Evolutionary conservation across 2,329 filamentous ascomycete species (phyloP), one percentile per base, ranked within the genome.

Genomic region (Scolecobasidium constrictum): DNA sequence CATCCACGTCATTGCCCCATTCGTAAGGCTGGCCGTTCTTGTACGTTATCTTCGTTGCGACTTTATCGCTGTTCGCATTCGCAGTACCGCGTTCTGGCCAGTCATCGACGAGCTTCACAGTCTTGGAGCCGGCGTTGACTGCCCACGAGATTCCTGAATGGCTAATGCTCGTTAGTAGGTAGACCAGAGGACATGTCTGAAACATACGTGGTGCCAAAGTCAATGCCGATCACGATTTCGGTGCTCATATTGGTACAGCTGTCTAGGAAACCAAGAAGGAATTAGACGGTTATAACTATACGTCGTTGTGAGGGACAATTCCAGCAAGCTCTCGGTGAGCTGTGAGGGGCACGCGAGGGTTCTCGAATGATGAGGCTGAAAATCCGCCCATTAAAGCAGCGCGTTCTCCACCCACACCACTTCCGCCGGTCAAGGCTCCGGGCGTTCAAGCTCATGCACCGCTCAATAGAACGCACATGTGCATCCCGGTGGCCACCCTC

Each of bases 121-220:
- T 35, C 5, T 35, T 23, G 4, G 9, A 15, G n/a, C n/a, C 39
- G 4, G 4, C 39, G n/a, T 13, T 18, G 3, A 34, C 9, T n/a
- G 26, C 26, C 39, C 39, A 35, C 3, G 39, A 13, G 4, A 42
- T 26, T 12, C 23, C 39, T 11, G 39, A 42, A 19, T 35, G 34
- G n/a, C 39, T 42, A 17, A 36, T 17, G 7, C 12, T 36, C 18
- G 39, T 17, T 40, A 40, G 16, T 18, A 36, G 7, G 34, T 7
- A 15, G 7, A 7, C 7, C 12, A 12, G 16, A 11, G 12, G 16
- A 12, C 12, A 17, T 9, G 12, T 36, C 16, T 15, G 34, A 18
- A 17, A 9, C 39, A 3, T 17, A 42, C 39, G 39, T 42, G 17
- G 39, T 42, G 18, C 39, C 39, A 16, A 42, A 42, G 28, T 42